Evolutionary conservation across 768 basidiomycete species (phyloP).

Genomic region (Tulasnella calospora): DNA sequence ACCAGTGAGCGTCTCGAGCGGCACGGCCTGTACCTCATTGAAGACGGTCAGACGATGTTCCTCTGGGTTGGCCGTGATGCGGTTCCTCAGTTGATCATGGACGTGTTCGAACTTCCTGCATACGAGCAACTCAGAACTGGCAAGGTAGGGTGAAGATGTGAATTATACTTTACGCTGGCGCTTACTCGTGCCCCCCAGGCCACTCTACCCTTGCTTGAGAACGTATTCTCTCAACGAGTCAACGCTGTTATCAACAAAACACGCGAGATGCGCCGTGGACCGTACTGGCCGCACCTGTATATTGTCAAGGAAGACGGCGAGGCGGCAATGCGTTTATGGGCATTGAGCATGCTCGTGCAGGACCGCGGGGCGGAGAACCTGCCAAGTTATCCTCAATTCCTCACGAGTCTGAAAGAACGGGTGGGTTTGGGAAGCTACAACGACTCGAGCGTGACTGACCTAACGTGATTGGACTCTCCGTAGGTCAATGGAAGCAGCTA

Average conservation of each 20-base stretch:
- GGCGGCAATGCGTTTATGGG: slow-evolving; percentile 90
- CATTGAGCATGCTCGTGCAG: slow-evolving; percentile 87
- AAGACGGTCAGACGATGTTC: slow-evolving; percentile 97
- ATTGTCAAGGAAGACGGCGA: slow-evolving; percentile 98
- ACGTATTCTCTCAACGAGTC: slow-evolving; percentile 91
- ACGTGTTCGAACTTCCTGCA: slow-evolving; percentile 85
- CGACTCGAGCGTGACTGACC: not conserved
- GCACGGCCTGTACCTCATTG: slow-evolving; percentile 93
- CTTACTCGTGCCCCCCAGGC: slow-evolving; percentile 45
- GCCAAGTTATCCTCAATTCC: slow-evolving; percentile 94
- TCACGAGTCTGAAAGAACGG: slow-evolving; percentile 87
- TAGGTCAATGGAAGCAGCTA: slow-evolving; percentile 25
- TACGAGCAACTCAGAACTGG: slow-evolving; percentile 90
- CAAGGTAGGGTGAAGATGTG: slow-evolving; percentile 53
- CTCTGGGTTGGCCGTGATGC: slow-evolving; percentile 98
- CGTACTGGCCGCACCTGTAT: slow-evolving; percentile 90
- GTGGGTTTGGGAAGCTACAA: slow-evolving; percentile 39
- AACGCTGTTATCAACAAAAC: slow-evolving; percentile 93
- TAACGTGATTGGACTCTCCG: not conserved
- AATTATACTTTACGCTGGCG: not conserved
- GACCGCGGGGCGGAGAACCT: slow-evolving; percentile 83
- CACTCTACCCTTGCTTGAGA: slow-evolving; percentile 85
- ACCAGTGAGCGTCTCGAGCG: slow-evolving; percentile 94
- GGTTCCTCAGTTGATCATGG: slow-evolving; percentile 88
- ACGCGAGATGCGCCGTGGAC: slow-evolving; percentile 86